Percentiles rank a stretch among this genome's conserved stretches.
phyloP scores from a whole-genome alignment of 2,329 filamentous ascomycete genomes.

The Ceratocystis eucalypticola region DNA sequence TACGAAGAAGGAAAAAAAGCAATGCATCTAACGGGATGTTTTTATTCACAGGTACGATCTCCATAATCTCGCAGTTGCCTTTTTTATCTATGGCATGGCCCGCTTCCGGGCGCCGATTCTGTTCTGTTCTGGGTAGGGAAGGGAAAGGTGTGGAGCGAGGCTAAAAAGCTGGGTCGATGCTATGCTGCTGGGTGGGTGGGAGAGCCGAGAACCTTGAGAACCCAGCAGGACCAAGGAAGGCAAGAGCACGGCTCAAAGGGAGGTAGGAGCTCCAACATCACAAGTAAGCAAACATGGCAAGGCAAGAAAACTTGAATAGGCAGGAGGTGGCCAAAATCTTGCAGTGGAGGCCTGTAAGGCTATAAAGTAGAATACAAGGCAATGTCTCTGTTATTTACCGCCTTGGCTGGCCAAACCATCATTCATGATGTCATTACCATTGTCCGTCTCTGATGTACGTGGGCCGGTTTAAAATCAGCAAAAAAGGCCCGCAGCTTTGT shows the following conservation, averaged over 20 bases:
- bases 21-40: conserved; percentile 7
- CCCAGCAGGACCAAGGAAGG: neutral
- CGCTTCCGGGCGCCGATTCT: neutral
- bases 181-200: neutral
- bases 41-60: conserved; percentile 10
- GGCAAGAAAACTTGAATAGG: neutral
- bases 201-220: conserved; percentile 2
- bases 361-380: neutral
- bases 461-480: too few species aligned
- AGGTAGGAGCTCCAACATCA: neutral
- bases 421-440: neutral
- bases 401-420: too few species aligned
- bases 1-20: neutral
- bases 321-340: too few species aligned
- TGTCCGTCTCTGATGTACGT: neutral
- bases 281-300: neutral
- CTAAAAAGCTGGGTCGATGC: too few species aligned
- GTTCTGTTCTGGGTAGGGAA: neutral
- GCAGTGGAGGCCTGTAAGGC: too few species aligned
- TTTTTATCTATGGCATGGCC: neutral
- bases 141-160: too few species aligned
- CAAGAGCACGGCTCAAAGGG: conserved; percentile 4
- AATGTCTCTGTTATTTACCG: neutral
- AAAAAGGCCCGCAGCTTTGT: too few species aligned
- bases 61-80: conserved; percentile 3